Evolutionary conservation across 2,329 filamentous ascomycete species (phyloP).

Genomic region (Calonectria honghensis): DNA sequence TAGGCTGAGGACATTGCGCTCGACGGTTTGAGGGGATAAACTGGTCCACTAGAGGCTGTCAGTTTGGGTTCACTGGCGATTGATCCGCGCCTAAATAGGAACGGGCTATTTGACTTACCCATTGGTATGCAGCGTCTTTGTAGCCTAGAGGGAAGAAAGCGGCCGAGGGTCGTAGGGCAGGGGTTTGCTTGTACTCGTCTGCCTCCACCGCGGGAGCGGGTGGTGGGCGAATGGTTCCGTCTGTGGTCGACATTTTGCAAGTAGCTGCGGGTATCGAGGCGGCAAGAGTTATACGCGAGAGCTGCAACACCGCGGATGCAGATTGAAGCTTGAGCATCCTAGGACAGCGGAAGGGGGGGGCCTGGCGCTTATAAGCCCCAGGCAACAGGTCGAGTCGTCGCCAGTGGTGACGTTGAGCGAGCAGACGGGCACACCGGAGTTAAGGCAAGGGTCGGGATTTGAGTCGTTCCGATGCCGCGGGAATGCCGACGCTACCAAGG

Average conservation of each 20-base stretch:
- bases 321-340: constrained; percentile 69
- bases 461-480: constrained; percentile 47
- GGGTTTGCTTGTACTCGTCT: constrained; percentile 54
- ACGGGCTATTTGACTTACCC: constrained; percentile 74
- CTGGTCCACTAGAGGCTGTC: constrained; percentile 82
- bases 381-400: constrained; percentile 40
- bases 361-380: constrained; percentile 52
- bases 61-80: constrained; percentile 26
- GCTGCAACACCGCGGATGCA: constrained; percentile 62
- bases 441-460: constrained; percentile 52
- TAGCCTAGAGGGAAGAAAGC: constrained; percentile 89
- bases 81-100: background rate
- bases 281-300: constrained; percentile 63
- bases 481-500: constrained; percentile 29
- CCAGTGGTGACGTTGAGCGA: constrained; percentile 51
- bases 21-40: constrained; percentile 87
- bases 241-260: constrained; percentile 60
- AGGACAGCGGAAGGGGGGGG: constrained; percentile 50
- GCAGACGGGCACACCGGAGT: constrained; percentile 49
- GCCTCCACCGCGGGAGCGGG: constrained; percentile 49
- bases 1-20: constrained; percentile 90
- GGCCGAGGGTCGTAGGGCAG: constrained; percentile 55
- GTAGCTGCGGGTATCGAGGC: constrained; percentile 52
- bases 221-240: constrained; percentile 54
- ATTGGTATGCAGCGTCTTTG: constrained; percentile 93